Base-by-base conservation (phyloP, 768 basidiomycete genomes). In the Phanerochaete sordida region DNA sequence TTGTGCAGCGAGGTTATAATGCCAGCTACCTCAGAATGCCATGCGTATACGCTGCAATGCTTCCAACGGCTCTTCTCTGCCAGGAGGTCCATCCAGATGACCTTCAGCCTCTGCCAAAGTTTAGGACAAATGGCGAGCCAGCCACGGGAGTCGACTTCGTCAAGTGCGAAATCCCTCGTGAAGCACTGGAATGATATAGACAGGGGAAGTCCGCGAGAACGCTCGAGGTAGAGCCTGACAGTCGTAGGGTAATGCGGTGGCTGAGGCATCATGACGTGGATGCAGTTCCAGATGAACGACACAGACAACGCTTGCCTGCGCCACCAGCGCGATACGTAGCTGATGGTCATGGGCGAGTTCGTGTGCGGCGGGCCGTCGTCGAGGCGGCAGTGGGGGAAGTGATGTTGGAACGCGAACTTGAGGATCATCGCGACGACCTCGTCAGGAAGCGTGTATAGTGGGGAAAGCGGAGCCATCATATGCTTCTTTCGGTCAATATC, bases 321-420 rank as follows among this genome's bases (percentile, higher is more conserved):
- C 33, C 45, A 58, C 35, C 57, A 35, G 11, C 57, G 57, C 5
- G 57, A 58, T 27, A 58, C 57, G 31, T 58, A 47, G 47, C 45
- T 48, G 46, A 58, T 33, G 15, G 48, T 33, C 15, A 58, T 27
- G 13, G 57, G 57, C 12, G 57, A 58, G 46, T 58, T 16, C 6
- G 56, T 45, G 13, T 45, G 56, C 3, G 56, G 39, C 26, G 12
- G 23, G 21, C 35, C 35, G 28, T 48, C 31, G 28, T 58, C 31
- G 21, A 54, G 53, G 9, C 47, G 48, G 16, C 57, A 58, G 13
- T 58, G 57, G 33, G 57, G 57, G 16, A 58, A 58, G 31, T 49
- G 45, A 27, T 58, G 46, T 19, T 26, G 6, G 47, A 23, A 58
- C 12, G 57, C 46, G n/a, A 26, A 30, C 47, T 58, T 39, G 31